Evolutionary conservation across 2,329 filamentous ascomycete species (phyloP).

Genomic region (Sphaerulina populicola): DNA sequence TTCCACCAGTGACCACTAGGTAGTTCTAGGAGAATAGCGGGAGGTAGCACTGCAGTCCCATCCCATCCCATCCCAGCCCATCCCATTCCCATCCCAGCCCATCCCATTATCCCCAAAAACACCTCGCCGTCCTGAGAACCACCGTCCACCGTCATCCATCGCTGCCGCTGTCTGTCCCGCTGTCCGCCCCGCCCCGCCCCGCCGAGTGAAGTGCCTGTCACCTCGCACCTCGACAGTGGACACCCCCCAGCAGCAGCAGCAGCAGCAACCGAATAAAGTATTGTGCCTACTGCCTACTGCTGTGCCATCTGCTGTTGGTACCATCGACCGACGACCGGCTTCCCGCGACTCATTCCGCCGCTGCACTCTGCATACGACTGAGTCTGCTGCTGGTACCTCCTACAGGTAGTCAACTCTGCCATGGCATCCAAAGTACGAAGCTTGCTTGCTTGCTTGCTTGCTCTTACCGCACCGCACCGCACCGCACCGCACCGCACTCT

Average conservation of each 20-base stretch:
- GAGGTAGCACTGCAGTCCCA: too few species aligned
- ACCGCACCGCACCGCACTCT: background rate
- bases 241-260: too few species aligned
- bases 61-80: too few species aligned
- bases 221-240: too few species aligned
- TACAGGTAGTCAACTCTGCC: slow-evolving; percentile 13
- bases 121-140: too few species aligned
- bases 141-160: too few species aligned
- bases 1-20: background rate
- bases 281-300: background rate
- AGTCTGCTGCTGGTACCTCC: background rate
- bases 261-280: slow-evolving; percentile 1
- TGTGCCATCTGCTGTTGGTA: background rate
- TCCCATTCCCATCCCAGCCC: too few species aligned
- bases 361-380: slow-evolving; percentile 4
- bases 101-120: too few species aligned
- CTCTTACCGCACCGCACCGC: background rate
- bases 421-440: slow-evolving; percentile 34
- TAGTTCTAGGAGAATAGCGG: too few species aligned
- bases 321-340: slow-evolving; percentile 5
- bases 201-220: background rate
- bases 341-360: slow-evolving; percentile 8
- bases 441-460: slow-evolving; percentile 4
- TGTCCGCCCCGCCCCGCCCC: background rate
- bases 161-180: too few species aligned